phyloP scores from a whole-genome alignment of 2,329 filamentous ascomycete species.

The Gnomoniopsis sp. region DNA sequence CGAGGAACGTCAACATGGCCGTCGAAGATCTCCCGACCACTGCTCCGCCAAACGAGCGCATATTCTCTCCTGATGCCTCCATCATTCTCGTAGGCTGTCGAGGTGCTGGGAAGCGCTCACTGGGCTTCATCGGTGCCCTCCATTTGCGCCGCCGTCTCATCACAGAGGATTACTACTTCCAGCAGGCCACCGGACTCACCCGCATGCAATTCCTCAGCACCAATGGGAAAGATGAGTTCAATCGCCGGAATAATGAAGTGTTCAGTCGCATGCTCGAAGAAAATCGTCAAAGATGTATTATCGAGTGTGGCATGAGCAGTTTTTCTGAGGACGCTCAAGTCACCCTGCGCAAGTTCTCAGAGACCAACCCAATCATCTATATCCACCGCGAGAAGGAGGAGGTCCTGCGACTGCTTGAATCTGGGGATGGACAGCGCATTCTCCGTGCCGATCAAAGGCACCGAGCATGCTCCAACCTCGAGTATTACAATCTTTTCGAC shows the following conservation, averaged over 20 bases:
- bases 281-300: conserved; percentile 60
- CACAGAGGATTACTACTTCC: conserved; percentile 66
- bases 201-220: conserved; percentile 57
- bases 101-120: conserved; percentile 68
- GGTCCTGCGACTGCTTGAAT: conserved; percentile 55
- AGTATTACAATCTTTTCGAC: conserved; percentile 67
- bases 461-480: conserved; percentile 63
- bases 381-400: conserved; percentile 63
- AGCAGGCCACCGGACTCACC: conserved; percentile 59
- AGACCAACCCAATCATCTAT: conserved; percentile 67
- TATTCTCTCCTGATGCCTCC: conserved; percentile 59
- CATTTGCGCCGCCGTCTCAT: conserved; percentile 64
- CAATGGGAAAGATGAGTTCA: conserved; percentile 60
- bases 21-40: conserved; percentile 20
- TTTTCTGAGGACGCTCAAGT: conserved; percentile 58
- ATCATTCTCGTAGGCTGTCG: conserved; percentile 69
- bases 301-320: conserved; percentile 65
- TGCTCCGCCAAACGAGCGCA: conserved; percentile 34
- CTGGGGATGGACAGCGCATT: conserved; percentile 52
- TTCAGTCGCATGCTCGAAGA: conserved; percentile 58
- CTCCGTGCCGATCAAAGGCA: conserved; percentile 54
- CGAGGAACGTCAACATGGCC: conserved; percentile 25
- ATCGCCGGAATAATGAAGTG: conserved; percentile 57
- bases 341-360: conserved; percentile 56
- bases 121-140: conserved; percentile 70